Conservation (phyloP, 768 basidiomycete species). For the Hericium alpestre region DNA sequence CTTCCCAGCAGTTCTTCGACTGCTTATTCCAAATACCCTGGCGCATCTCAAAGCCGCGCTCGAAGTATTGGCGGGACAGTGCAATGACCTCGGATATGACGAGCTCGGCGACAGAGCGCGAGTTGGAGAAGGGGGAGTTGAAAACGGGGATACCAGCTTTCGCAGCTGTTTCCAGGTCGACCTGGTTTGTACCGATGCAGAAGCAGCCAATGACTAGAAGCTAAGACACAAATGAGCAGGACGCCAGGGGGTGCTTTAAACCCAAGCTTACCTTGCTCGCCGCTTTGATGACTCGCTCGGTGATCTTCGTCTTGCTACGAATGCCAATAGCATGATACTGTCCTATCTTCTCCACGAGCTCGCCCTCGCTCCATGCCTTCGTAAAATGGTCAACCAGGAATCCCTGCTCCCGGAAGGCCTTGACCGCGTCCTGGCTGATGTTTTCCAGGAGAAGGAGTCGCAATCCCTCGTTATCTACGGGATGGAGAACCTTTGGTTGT, state of each 20-base stretch:
- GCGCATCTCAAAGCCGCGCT: conserved; percentile 81
- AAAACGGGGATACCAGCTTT: conserved; percentile 92
- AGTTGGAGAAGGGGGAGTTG: conserved; percentile 98
- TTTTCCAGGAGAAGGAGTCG: conserved; percentile 87
- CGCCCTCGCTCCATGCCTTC: conserved; percentile 84
- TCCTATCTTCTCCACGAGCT: conserved; percentile 76
- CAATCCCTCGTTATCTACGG: conserved; percentile 71
- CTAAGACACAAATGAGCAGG: conserved; percentile 28
- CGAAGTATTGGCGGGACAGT: conserved; percentile 86
- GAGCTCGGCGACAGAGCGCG: conserved; percentile 96
- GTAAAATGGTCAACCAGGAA: conserved; percentile 86
- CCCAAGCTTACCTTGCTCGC: conserved; percentile 59
- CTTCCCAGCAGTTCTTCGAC: conserved; percentile 95
- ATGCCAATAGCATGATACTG: conserved; percentile 93
- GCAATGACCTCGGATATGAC: conserved; percentile 91
- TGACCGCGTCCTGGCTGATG: conserved; percentile 84
- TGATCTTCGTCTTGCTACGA: conserved; percentile 95
- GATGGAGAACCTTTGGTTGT: conserved; percentile 65
- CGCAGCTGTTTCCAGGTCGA: conserved; percentile 76
- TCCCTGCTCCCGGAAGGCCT: conserved; percentile 67
- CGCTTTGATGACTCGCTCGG: conserved; percentile 76
- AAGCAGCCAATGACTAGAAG: conserved; percentile 96
- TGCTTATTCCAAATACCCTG: conserved; percentile 97
- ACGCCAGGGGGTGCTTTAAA: background rate
- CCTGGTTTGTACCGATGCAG: conserved; percentile 99